These are phyloP conservation scores for Microascus cirrosus DNA, from an alignment of 2,329 filamentous ascomycete genomes.

Conservation along the genomic window DNA sequence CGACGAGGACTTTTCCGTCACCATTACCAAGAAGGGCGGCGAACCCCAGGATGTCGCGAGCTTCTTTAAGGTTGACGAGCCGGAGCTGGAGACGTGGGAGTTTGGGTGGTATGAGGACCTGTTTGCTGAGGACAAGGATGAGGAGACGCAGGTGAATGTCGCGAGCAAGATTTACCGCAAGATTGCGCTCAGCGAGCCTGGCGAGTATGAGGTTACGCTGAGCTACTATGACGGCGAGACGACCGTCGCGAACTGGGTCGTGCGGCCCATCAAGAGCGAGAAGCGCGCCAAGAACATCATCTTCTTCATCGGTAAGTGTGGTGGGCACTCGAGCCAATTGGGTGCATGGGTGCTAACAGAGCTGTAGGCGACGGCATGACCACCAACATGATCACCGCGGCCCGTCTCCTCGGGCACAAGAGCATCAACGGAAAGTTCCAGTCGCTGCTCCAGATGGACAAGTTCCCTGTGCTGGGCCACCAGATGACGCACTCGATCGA, in stretches of 20 bases:
- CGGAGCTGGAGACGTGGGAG: conserved; percentile 67
- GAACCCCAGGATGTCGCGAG: conserved; percentile 42
- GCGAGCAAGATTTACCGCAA: conserved; percentile 68
- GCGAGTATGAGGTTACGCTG: conserved; percentile 66
- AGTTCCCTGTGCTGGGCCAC: conserved; percentile 77
- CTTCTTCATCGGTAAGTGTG: conserved; percentile 58
- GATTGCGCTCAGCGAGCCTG: conserved; percentile 66
- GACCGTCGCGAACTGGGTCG: conserved; percentile 66
- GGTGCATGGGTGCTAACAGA: background rate
- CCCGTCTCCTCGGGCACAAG: conserved; percentile 71
- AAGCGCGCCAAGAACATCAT: conserved; percentile 78
- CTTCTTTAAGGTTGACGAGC: conserved; percentile 61
- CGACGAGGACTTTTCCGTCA: conserved; percentile 66
- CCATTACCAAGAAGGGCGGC: conserved; percentile 54
- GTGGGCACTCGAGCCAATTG: background rate
- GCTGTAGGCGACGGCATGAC: conserved; percentile 44
- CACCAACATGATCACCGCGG: conserved; percentile 69
- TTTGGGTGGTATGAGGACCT: conserved; percentile 81
- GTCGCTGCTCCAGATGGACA: conserved; percentile 63
- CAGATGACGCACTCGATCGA: conserved; percentile 86
- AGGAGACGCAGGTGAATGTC: conserved; percentile 66
- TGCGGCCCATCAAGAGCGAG: conserved; percentile 56
- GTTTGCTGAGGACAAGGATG: conserved; percentile 61
- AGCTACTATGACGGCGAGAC: conserved; percentile 62
- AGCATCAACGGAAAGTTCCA: conserved; percentile 78